phyloP scores from a whole-genome alignment of 2,329 filamentous ascomycete genomes.

The Ustulina deusta region DNA sequence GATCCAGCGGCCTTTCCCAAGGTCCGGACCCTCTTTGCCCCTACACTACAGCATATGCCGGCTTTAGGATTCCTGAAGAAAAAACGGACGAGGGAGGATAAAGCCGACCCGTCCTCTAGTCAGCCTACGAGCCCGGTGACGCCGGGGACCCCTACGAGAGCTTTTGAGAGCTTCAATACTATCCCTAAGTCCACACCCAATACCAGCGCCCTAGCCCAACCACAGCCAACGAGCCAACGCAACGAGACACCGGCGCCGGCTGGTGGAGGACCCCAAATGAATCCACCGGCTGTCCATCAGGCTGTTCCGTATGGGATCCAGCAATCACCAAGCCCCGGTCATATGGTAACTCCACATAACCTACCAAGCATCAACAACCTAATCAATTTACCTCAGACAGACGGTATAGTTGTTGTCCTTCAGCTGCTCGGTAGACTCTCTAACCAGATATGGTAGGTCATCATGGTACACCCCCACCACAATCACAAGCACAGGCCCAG shows the following conservation, averaged over 20 bases:
- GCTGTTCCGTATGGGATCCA: slow-evolving; percentile 59
- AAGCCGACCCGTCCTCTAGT: slow-evolving; percentile 75
- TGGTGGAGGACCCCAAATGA: slow-evolving; percentile 51
- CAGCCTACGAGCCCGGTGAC: slow-evolving; percentile 74
- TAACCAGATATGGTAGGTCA: slow-evolving; percentile 47
- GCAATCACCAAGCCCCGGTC: slow-evolving; percentile 50
- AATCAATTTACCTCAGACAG: slow-evolving; percentile 73
- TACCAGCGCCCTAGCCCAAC: slow-evolving; percentile 41
- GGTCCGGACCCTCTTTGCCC: slow-evolving; percentile 46
- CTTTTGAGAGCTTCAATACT: slow-evolving; percentile 60
- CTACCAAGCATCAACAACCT: slow-evolving; percentile 85
- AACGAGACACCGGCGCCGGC: slow-evolving; percentile 47
- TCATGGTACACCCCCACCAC: slow-evolving; percentile 55
- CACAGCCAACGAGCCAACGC: slow-evolving; percentile 41
- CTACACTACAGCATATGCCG: slow-evolving; percentile 75
- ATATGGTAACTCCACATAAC: slow-evolving; percentile 66
- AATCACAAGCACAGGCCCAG: slow-evolving; percentile 47
- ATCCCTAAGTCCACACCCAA: slow-evolving; percentile 49
- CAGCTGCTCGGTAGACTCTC: slow-evolving; percentile 38
- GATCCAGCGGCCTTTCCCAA: slow-evolving; percentile 38
- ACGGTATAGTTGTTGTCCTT: slow-evolving; percentile 46
- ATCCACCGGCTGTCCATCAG: slow-evolving; percentile 48
- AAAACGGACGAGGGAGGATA: slow-evolving; percentile 95
- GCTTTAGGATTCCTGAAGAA: slow-evolving; percentile 97
- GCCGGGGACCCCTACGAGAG: slow-evolving; percentile 67